These are phyloP conservation scores for Leccinum pachyderme DNA, from an alignment of 1,284 basidiomycete species.

Conservation along the genomic window DNA sequence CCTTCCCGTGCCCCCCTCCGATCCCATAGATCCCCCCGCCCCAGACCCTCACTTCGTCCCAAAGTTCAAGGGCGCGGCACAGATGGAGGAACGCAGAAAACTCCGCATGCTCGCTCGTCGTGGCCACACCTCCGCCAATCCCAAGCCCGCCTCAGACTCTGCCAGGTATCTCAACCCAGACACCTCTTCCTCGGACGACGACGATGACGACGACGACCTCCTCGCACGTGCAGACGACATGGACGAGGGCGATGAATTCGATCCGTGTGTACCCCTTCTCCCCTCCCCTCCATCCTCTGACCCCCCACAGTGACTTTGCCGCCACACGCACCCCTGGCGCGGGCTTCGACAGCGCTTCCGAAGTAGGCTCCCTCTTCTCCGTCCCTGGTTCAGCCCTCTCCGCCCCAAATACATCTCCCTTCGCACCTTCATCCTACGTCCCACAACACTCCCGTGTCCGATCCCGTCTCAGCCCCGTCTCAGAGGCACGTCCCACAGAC, in stretches of 20 bases:
- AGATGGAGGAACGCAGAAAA: conserved; percentile 72
- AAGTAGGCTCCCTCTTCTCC: conserved; percentile 49
- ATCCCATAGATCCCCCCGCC: conserved; percentile 35
- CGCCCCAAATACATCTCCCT: conserved; percentile 49
- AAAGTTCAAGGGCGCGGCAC: conserved; percentile 71
- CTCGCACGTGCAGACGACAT: conserved; percentile 48
- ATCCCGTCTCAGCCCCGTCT: conserved; percentile 66
- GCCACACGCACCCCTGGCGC: conserved; percentile 45
- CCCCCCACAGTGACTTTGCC: conserved; percentile 44
- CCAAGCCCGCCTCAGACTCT: conserved; percentile 32
- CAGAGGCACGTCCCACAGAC: conserved; percentile 42
- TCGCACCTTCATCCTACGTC: conserved; percentile 46
- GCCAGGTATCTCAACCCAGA: conserved; percentile 43
- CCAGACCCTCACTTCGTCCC: conserved; percentile 57
- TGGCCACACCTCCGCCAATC: conserved; percentile 35
- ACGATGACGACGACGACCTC: conserved; percentile 51
- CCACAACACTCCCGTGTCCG: conserved; percentile 42
- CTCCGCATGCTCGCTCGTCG: conserved; percentile 58
- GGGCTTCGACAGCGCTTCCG: conserved; percentile 57
- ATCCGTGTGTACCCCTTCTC: conserved; percentile 52
- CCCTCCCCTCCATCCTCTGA: conserved; percentile 3
- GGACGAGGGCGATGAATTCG: conserved; percentile 70
- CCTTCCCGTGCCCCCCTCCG: conserved; percentile 5
- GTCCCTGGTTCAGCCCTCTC: conserved; percentile 50
- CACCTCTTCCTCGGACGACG: conserved; percentile 45